phyloP scores from a whole-genome alignment of 176 grass and related monocot genomes.

The Avena eriantha region DNA sequence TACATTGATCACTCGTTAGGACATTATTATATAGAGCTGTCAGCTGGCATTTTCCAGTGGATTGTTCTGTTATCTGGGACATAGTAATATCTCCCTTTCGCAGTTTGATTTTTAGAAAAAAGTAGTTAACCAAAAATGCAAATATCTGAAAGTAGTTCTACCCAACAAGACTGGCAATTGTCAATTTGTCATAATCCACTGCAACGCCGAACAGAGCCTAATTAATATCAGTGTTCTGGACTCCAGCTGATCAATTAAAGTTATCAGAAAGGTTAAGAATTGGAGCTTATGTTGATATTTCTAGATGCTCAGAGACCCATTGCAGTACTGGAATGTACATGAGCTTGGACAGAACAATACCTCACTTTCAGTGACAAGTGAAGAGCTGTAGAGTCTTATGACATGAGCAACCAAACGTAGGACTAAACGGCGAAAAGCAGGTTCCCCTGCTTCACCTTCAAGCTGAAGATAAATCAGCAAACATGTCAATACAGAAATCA shows the following conservation, averaged over 20 bases:
- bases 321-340: not conserved
- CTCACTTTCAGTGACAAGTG: conserved; percentile 98
- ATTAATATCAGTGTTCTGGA: not conserved
- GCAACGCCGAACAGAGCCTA: not conserved
- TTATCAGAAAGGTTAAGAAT: not conserved
- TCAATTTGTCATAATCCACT: conserved; percentile 19
- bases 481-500: conserved; percentile 17
- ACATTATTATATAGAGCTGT: conserved; percentile 20
- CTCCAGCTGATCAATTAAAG: conserved; percentile 1
- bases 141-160: conserved; percentile 19
- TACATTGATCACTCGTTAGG: not conserved
- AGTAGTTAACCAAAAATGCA: conserved; percentile 16
- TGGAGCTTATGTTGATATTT: conserved; percentile 15
- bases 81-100: not conserved
- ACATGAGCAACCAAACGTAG: conserved; percentile 95
- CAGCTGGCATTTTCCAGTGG: conserved; percentile 14
- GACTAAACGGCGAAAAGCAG: conserved; percentile 90
- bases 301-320: conserved; percentile 1
- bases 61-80: conserved; percentile 11
- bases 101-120: conserved; percentile 9
- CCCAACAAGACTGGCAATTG: not conserved
- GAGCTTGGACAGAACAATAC: conserved; percentile 52
- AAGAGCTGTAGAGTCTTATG: conserved; percentile 96
- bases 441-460: conserved; percentile 97
- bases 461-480: conserved; percentile 62